phyloP scores from a whole-genome alignment of 352 stramenopile species.

The Pythium inflatum region DNA sequence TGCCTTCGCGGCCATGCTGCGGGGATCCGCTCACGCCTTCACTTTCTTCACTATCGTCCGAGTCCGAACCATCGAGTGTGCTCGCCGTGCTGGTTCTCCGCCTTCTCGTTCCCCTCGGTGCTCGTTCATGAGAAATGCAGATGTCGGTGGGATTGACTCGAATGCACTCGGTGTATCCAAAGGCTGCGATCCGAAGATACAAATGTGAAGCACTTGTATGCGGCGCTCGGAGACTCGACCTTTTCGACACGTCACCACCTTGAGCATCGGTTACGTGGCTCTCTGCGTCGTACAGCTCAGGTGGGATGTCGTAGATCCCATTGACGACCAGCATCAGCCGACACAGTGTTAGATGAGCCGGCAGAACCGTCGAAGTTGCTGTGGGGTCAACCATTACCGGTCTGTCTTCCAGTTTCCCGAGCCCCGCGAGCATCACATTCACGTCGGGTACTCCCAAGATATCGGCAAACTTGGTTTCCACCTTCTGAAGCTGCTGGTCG shows the following conservation, averaged over 20 bases:
- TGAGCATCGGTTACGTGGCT: neutral
- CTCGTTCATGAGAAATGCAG: slow-evolving; percentile 47
- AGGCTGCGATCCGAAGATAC: slow-evolving; percentile 72
- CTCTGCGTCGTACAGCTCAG: slow-evolving; percentile 75
- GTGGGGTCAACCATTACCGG: slow-evolving; percentile 52
- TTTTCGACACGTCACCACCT: neutral
- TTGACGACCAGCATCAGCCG: slow-evolving; percentile 78
- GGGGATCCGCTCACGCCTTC: slow-evolving; percentile 27
- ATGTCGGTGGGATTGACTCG: slow-evolving; percentile 65
- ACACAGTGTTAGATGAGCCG: slow-evolving; percentile 75
- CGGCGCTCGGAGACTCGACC: neutral
- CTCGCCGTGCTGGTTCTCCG: slow-evolving; percentile 40
- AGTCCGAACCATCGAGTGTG: slow-evolving; percentile 23
- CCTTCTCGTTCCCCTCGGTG: slow-evolving; percentile 44
- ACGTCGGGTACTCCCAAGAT: slow-evolving; percentile 52
- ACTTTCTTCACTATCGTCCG: slow-evolving; percentile 43
- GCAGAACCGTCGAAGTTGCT: slow-evolving; percentile 46
- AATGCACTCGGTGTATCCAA: slow-evolving; percentile 81
- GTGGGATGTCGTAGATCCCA: slow-evolving; percentile 81
- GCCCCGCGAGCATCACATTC: slow-evolving; percentile 37
- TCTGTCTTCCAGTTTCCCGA: slow-evolving; percentile 57
- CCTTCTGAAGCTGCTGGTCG: slow-evolving; percentile 73
- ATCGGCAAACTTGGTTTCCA: slow-evolving; percentile 66
- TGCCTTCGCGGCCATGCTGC: no score
- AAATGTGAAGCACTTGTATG: slow-evolving; percentile 40